Base-by-base conservation (phyloP, 148 eudicot genomes). In the Rhododendron vialii region DNA sequence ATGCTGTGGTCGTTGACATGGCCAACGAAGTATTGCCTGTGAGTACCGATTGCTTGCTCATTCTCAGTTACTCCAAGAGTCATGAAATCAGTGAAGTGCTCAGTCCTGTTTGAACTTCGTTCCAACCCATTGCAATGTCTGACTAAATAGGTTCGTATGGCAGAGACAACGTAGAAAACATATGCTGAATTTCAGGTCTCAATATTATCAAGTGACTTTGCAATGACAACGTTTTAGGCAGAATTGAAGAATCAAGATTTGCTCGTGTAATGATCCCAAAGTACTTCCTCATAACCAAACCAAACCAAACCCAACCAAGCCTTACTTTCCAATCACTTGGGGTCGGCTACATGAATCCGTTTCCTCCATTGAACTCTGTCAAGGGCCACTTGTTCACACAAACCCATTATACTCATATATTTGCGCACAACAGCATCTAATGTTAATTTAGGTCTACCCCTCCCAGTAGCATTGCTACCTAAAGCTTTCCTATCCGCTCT, bases 1-100 rank as follows among this genome's bases (percentile, higher is more conserved):
- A 97, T 92, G 98, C 99, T 0, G 88, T 97, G 33, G 99, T 97
- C 78, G 94, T 97, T 89, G 99, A 97, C 36, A 97, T 95, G 99
- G 99, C 98, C 82, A 97, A 97, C 85, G 99, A 97, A 92, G 95
- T 97, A 30, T 89, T 97, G 86, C 99, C 99, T 38, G 99, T 97
- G 90, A 89, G 98, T 92, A 76, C 10, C 4, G 50, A 55, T 35
- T 87, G 38, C 81, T 38, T 77, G 9, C 59, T 74, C 53, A 8
- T 85, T 83, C 28, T 55, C 7, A 84, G 11, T 57, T 77, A 11
- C 45, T 26, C 22, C 35, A 78, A 48, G 78, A 71, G 53, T 7
- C 84, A 65, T 59, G 24, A 59, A 73, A 83, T 77, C 59, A 35
- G 41, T 15, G 15, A 78, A 69, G 33, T 33, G 9, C 57, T 26